Evolutionary conservation across 106 monocot genomes (phyloP).

Genomic region (Allium cepa): DNA sequence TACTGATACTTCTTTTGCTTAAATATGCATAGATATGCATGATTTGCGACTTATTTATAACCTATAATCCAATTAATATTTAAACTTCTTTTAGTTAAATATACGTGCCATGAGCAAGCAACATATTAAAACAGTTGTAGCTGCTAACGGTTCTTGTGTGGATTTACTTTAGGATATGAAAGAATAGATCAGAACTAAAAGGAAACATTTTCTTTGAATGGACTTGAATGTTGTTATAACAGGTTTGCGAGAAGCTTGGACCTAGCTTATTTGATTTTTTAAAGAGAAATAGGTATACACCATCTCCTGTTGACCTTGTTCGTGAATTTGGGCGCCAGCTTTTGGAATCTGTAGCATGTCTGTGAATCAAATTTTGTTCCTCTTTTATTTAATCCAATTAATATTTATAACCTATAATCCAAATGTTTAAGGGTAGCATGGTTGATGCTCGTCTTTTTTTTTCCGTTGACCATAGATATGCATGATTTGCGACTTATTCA

Average conservation of each 20-base stretch:
- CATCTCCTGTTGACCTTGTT: slow-evolving; percentile 97
- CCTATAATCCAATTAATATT: too few relatives aligned
- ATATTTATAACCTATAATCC: slow-evolving; percentile 21
- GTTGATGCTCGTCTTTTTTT: slow-evolving; percentile 24
- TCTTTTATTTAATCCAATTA: slow-evolving; percentile 10
- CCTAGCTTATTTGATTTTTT: slow-evolving; percentile 99
- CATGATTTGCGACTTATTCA: slow-evolving; percentile 97
- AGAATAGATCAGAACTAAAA: slow-evolving; percentile 6
- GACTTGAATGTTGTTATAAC: slow-evolving; percentile 59
- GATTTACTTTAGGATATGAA: too few relatives aligned
- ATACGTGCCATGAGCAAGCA: too few relatives aligned
- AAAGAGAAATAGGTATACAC: slow-evolving; percentile 93
- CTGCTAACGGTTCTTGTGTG: too few relatives aligned
- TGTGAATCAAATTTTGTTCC: slow-evolving; percentile 27
- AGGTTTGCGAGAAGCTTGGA: slow-evolving; percentile 99
- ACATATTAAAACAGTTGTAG: too few relatives aligned
- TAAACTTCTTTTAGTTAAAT: too few relatives aligned
- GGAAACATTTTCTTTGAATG: slow-evolving; percentile 51
- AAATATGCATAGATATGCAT: too few relatives aligned
- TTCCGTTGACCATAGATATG: slow-evolving; percentile 74
- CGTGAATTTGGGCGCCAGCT: slow-evolving; percentile 98
- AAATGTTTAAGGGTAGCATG: slow-evolving; percentile 6
- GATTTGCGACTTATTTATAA: too few relatives aligned
- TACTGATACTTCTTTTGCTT: too few relatives aligned
- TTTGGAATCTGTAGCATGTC: slow-evolving; percentile 99